These are phyloP conservation scores for Aspergillus aculeatus DNA, from an alignment of 2,329 filamentous ascomycete species.

Conservation along the genomic window DNA sequence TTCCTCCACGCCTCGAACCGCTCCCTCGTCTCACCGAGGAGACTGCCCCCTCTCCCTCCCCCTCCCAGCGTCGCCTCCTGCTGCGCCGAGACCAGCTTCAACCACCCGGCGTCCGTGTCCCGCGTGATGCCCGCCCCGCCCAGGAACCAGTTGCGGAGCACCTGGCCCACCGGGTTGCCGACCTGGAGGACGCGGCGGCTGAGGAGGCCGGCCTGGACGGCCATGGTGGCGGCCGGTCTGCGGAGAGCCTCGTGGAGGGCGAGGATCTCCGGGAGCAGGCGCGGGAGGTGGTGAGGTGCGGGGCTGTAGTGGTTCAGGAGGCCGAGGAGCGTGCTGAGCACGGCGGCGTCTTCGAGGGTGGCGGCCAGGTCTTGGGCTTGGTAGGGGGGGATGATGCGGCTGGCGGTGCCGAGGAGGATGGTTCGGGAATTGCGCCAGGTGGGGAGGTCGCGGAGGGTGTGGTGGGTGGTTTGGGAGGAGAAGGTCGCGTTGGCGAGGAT, in stretches of 20 bases:
- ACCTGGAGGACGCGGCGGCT: neutral
- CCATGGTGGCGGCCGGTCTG: neutral
- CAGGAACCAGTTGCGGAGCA: neutral
- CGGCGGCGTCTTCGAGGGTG: neutral
- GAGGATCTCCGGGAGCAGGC: neutral
- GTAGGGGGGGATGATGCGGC: neutral
- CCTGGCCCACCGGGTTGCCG: neutral
- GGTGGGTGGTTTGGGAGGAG: neutral
- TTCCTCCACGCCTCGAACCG: neutral
- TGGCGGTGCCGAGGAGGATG: neutral
- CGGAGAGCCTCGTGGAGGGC: neutral
- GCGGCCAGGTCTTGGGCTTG: neutral
- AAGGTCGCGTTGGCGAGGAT: neutral
- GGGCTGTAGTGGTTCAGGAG: neutral
- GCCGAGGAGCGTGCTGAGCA: constrained; percentile 1
- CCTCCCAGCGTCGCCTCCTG: neutral
- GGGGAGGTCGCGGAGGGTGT: neutral
- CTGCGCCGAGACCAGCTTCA: neutral
- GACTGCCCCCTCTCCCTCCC: neutral
- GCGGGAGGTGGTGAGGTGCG: neutral
- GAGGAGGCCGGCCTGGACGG: neutral
- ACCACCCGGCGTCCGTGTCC: constrained; percentile 2
- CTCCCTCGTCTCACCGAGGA: neutral
- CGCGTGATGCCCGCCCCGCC: neutral
- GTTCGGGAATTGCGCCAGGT: neutral